Evolutionary conservation across 208 protist species (phyloP).

Genomic region (Trypanosoma scelopori): DNA sequence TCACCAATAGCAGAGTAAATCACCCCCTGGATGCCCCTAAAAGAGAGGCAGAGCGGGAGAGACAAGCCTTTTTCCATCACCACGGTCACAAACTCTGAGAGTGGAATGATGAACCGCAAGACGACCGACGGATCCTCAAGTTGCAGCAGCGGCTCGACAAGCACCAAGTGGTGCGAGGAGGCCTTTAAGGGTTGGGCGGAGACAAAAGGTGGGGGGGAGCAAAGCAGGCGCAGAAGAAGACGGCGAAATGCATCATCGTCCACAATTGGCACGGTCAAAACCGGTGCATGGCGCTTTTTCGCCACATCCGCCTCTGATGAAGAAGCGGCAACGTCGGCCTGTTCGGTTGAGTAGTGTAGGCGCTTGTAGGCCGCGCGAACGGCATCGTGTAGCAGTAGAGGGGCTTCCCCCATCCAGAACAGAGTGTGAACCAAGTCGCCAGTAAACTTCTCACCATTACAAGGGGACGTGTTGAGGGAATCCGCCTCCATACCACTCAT

Average conservation of each 20-base stretch:
- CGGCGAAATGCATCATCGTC: constrained; percentile 63
- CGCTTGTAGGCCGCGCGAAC: constrained; percentile 31
- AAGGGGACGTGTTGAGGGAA: no score
- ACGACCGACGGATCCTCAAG: constrained; percentile 15
- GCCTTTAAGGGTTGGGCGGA: background rate
- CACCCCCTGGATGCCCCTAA: constrained; percentile 38
- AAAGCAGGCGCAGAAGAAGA: constrained; percentile 45
- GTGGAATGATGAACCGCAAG: constrained; percentile 23
- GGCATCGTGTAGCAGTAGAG: constrained; percentile 33
- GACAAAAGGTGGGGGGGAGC: constrained; percentile 17
- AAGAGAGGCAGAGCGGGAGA: constrained; percentile 40
- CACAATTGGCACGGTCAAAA: constrained; percentile 28
- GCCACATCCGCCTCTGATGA: background rate
- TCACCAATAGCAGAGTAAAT: constrained; percentile 35
- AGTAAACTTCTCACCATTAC: background rate
- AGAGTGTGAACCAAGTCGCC: constrained; percentile 30
- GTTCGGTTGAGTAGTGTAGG: background rate
- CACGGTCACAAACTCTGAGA: constrained; percentile 25
- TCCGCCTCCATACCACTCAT: no score
- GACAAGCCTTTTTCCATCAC: constrained; percentile 7
- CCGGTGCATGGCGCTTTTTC: background rate
- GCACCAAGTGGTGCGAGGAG: constrained; percentile 1
- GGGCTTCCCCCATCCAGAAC: constrained; percentile 46
- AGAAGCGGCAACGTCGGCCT: background rate
- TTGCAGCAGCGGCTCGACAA: constrained; percentile 16